A percentile compares a stretch with the other conserved stretches of the same genome.
Conservation (phyloP, 108 stramenopile genomes). For the Epithemia pelagica region DNA sequence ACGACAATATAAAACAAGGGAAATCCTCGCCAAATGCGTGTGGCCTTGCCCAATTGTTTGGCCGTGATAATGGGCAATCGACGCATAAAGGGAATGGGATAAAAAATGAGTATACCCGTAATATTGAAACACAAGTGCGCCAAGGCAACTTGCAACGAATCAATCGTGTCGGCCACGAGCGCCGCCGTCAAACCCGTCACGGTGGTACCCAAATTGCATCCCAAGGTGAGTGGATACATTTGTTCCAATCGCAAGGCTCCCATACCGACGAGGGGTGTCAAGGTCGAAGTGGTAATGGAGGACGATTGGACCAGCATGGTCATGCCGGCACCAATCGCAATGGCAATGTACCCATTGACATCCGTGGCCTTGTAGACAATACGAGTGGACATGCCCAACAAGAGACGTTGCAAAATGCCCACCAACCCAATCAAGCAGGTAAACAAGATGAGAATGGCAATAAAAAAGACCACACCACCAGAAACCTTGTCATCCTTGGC, state of each 20-base stretch:
- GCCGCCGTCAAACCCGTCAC: conserved; percentile 70
- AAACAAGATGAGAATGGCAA: conserved; percentile 62
- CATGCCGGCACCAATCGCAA: conserved; percentile 65
- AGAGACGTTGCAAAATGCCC: conserved; percentile 61
- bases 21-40: conserved; percentile 48
- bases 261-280: conserved; percentile 84
- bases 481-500: conserved; percentile 54
- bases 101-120: conserved; percentile 72
- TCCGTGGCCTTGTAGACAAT: conserved; percentile 84
- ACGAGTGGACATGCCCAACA: conserved; percentile 68
- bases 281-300: conserved; percentile 72
- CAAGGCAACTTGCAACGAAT: conserved; percentile 66
- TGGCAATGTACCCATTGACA: conserved; percentile 76
- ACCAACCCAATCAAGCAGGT: conserved; percentile 76
- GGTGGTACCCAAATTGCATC: conserved; percentile 86
- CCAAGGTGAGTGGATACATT: conserved; percentile 82
- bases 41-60: conserved; percentile 47
- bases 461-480: conserved; percentile 62
- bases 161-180: conserved; percentile 44
- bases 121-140: conserved; percentile 83
- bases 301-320: conserved; percentile 83
- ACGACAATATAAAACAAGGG: conserved; percentile 61
- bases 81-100: conserved; percentile 79
- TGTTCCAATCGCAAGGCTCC: conserved; percentile 61
- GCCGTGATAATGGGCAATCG: conserved; percentile 52